Conservation (phyloP, 1,139 yeast species). For the Diutina neorugosa region DNA sequence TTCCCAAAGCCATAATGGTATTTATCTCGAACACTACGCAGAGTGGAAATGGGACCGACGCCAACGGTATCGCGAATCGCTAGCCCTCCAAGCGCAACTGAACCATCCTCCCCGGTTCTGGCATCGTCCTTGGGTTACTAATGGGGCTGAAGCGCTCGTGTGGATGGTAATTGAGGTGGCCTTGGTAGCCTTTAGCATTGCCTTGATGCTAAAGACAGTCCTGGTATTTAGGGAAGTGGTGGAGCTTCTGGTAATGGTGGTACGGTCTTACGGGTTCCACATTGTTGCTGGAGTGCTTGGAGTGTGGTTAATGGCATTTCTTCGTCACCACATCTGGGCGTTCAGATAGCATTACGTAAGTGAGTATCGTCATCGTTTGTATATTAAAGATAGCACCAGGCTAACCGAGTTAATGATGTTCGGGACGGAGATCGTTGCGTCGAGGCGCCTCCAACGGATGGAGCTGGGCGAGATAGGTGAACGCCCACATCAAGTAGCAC, state of each 20-base stretch:
- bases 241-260: neutral
- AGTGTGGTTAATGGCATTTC: neutral
- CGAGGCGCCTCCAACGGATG: constrained; percentile 78
- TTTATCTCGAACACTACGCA: neutral
- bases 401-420: constrained; percentile 12
- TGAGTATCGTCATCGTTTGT: neutral
- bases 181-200: neutral
- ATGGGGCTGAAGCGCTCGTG: neutral
- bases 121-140: neutral
- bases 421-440: constrained; percentile 74
- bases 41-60: neutral
- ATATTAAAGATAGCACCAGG: neutral
- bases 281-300: neutral
- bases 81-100: neutral
- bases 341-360: neutral
- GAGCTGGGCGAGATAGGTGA: constrained; percentile 67
- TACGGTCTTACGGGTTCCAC: neutral
- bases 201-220: neutral
- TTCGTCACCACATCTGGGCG: neutral
- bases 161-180: neutral
- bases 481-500: constrained; percentile 94
- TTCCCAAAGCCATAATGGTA: neutral
- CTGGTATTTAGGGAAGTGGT: neutral
- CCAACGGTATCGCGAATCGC: neutral
- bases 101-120: neutral